Percentiles rank a stretch among this genome's conserved stretches.
phyloP scores from a whole-genome alignment of 768 basidiomycete genomes.

The Boletus eberwhitei region DNA sequence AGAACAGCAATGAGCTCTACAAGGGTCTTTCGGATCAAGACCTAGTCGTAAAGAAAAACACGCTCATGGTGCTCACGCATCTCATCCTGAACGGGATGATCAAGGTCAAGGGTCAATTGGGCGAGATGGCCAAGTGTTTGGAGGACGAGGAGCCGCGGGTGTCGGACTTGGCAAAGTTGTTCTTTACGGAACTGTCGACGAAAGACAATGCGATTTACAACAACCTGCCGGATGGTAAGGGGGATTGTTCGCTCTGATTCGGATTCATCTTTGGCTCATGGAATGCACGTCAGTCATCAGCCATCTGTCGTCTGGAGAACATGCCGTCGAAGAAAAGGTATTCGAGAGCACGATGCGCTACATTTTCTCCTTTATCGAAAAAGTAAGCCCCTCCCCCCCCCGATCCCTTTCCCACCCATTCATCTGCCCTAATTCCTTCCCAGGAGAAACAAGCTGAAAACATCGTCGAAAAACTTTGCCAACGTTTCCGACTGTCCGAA shows the following conservation, averaged over 20 bases:
- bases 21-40: conserved; percentile 87
- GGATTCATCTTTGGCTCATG: background rate
- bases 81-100: conserved; percentile 98
- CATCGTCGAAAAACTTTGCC: conserved; percentile 96
- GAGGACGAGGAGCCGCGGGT: conserved; percentile 88
- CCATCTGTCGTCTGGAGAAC: conserved; percentile 85
- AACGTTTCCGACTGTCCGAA: conserved; percentile 85
- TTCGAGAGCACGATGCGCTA: conserved; percentile 94
- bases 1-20: conserved; percentile 95
- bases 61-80: conserved; percentile 96
- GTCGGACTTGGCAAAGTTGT: conserved; percentile 92
- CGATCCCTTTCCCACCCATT: background rate
- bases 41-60: conserved; percentile 96
- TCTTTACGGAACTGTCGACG: conserved; percentile 93
- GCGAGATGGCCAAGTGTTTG: conserved; percentile 99
- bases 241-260: background rate
- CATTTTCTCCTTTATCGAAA: conserved; percentile 96
- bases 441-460: conserved; percentile 98
- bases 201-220: conserved; percentile 99
- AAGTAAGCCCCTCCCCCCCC: conserved; percentile 45
- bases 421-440: background rate
- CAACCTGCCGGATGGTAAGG: conserved; percentile 89
- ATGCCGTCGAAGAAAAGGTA: conserved; percentile 87
- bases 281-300: conserved; percentile 68
- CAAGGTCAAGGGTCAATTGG: conserved; percentile 98